phyloP scores from a whole-genome alignment of 345 rosid species.

The Pseudoturritis turrita region DNA sequence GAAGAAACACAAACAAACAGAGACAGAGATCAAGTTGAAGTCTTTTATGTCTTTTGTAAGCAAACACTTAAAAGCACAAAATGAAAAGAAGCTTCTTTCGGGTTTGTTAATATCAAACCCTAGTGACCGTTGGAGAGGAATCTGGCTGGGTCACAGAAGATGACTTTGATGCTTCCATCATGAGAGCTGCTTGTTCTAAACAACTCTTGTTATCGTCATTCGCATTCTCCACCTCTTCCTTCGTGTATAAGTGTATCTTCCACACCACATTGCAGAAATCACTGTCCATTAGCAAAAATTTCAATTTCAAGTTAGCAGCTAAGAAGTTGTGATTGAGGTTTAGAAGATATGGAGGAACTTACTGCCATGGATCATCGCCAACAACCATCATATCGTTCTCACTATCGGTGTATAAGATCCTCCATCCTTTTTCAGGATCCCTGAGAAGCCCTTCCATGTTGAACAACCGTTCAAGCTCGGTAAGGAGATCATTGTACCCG shows the following conservation, averaged over 20 bases:
- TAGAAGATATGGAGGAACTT: constrained; percentile 34
- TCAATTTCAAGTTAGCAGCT: neutral
- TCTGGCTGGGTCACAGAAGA: constrained; percentile 87
- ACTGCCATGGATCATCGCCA: constrained; percentile 98
- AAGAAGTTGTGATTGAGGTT: neutral
- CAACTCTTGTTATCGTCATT: constrained; percentile 89
- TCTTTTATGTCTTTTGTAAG: neutral
- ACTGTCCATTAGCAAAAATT: constrained; percentile 33
- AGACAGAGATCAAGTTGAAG: neutral
- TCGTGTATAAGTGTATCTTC: constrained; percentile 79
- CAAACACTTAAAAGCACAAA: constrained; percentile 10
- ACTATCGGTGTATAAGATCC: constrained; percentile 76
- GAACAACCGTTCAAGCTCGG: constrained; percentile 71
- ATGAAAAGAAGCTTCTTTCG: neutral
- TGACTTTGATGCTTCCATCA: constrained; percentile 80
- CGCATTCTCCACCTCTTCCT: constrained; percentile 89
- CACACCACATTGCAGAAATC: constrained; percentile 79
- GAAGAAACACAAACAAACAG: constrained; percentile 11
- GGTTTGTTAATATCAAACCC: constrained; percentile 29
- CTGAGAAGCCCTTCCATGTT: constrained; percentile 79
- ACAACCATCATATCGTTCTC: constrained; percentile 93
- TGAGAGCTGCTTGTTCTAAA: constrained; percentile 66
- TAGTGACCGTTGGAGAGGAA: constrained; percentile 54
- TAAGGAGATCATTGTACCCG: constrained; percentile 63
- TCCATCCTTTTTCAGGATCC: constrained; percentile 83